Base-by-base conservation (phyloP, 192 early-diverging fungal genomes). In the Coemansia sp. region DNA sequence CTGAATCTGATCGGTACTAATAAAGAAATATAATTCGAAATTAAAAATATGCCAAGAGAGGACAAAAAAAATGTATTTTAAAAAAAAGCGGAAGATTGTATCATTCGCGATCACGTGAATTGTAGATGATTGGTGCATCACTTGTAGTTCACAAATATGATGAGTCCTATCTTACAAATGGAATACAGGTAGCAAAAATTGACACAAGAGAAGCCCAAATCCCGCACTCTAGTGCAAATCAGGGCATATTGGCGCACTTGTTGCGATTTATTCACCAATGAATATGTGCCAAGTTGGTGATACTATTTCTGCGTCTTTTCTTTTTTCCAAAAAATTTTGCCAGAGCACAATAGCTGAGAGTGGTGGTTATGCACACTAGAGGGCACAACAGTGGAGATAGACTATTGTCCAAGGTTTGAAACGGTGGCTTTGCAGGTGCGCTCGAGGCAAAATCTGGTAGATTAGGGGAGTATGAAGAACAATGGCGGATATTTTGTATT, bases 401-500 rank as follows among this genome's bases (percentile, higher is more conserved):
- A 8, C 37, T 16, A 40, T 61, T 61, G 59, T 61, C 7, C 57
- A 6, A 16, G 57, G 28, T n/a, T 30, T 30, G 52, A 11, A 33
- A 19, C 57, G 9, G 59, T 61, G 35, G 59, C 59, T 37, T 60
- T 38, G 35, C 58, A 60, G 58, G 58, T 37, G 58, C 33, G 58
- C 58, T 60, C 33, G 8, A 38, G 58, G 58, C 30, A 60, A 19
- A 60, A 60, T 60, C 52, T 55, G 52, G 52, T 32, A 55, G 52
- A 55, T 60, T 37, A 60, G 58, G 58, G 58, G n/a, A 47, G 47
- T n/a, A 49, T 2, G 47, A 60, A 60, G 16, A 3, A 60, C 58
- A 60, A 38, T 33, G 58, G 58, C 58, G 58, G 58, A 60, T 60
- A 60, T 60, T 60, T 60, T 38, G 58, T 60, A 32, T 60, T 60